Percentiles rank a stretch among this genome's conserved stretches.
phyloP scores from a whole-genome alignment of 2,329 filamentous ascomycete species.

The Neofusicoccum cordaticola region DNA sequence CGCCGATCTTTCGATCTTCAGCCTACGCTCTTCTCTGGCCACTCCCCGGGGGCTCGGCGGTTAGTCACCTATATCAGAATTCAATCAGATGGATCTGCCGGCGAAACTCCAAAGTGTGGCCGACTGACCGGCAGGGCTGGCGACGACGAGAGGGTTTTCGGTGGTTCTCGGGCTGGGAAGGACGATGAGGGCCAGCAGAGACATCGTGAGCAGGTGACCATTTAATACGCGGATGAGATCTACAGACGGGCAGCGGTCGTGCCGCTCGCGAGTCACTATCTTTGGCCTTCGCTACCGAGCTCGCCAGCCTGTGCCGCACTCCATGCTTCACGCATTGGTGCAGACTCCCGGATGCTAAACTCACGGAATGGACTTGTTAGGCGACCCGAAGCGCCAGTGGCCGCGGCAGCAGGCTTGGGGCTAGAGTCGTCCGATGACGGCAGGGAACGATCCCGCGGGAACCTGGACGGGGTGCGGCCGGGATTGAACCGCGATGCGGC shows the following conservation, averaged over 20 bases:
- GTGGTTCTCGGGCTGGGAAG: neutral
- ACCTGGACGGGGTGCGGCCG: neutral
- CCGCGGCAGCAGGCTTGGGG: neutral
- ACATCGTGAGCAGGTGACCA: slow-evolving; percentile 1
- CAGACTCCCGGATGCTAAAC: neutral
- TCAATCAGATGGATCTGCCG: neutral
- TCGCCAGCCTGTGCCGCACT: slow-evolving; percentile 4
- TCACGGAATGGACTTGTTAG: neutral
- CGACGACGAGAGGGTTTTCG: neutral
- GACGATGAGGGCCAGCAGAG: neutral
- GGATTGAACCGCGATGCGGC: neutral
- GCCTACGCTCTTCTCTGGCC: neutral
- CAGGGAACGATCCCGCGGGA: neutral
- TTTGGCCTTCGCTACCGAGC: neutral
- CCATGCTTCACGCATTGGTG: neutral
- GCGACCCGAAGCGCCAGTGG: neutral
- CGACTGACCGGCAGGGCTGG: neutral
- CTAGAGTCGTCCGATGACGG: slow-evolving; percentile 1
- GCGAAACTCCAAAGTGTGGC: neutral
- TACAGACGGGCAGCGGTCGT: neutral
- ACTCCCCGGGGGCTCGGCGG: neutral
- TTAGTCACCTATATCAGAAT: neutral
- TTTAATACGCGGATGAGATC: slow-evolving; percentile 3
- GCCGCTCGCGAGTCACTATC: neutral
- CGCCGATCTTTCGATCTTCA: neutral